phyloP scores from a whole-genome alignment of 805 yeast genomes.

The Metschnikowia sp. region DNA sequence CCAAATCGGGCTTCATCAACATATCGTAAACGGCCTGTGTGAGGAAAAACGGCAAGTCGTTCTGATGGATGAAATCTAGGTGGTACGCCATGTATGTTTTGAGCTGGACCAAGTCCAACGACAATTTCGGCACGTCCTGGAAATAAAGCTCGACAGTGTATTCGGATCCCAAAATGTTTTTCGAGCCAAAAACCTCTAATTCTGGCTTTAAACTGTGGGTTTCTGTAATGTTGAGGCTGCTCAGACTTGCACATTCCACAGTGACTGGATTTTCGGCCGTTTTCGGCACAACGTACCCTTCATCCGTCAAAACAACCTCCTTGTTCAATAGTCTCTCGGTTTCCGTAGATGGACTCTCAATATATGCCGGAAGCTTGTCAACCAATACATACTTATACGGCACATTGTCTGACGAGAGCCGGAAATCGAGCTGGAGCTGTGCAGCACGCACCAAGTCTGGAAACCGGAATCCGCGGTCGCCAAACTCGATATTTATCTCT shows the following conservation, averaged over 20 bases:
- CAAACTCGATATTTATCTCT: slow-evolving; percentile 25
- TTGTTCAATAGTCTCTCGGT: background rate
- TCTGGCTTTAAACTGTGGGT: background rate
- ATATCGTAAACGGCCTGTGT: slow-evolving; percentile 43
- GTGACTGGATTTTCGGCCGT: background rate
- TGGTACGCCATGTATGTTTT: slow-evolving; percentile 37
- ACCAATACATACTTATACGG: slow-evolving; percentile 12
- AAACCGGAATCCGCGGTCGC: slow-evolving; percentile 46
- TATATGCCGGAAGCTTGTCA: slow-evolving; percentile 11
- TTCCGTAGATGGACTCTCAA: slow-evolving; percentile 6
- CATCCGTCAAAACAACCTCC: slow-evolving; percentile 3
- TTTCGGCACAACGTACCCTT: background rate
- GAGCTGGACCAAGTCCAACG: slow-evolving; percentile 38
- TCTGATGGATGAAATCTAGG: slow-evolving; percentile 45
- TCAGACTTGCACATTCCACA: background rate
- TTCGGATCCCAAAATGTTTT: background rate
- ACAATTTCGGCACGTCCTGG: slow-evolving; percentile 42
- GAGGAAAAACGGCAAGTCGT: slow-evolving; percentile 61
- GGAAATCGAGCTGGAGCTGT: slow-evolving; percentile 31
- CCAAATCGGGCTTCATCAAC: slow-evolving; percentile 27
- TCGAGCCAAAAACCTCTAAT: background rate
- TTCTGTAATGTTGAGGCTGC: background rate
- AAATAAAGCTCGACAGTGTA: slow-evolving; percentile 31
- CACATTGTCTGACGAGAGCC: slow-evolving; percentile 5
- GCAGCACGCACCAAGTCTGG: slow-evolving; percentile 64